Evolutionary conservation across 306 rosid genomes (phyloP).

Genomic region (Mimosa bimucronata): DNA sequence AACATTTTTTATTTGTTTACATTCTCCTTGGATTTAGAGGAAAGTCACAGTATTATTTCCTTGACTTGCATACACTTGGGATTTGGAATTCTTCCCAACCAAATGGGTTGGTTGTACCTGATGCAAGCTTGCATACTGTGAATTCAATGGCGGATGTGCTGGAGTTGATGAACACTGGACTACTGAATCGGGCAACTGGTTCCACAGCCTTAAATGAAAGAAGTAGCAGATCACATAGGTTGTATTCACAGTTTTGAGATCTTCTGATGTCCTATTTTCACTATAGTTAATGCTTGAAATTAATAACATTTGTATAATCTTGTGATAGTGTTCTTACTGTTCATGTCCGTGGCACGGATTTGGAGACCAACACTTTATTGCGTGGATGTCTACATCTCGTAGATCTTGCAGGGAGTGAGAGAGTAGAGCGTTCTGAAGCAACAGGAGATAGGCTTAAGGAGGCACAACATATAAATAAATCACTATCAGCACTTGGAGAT

Average conservation of each 20-base stretch:
- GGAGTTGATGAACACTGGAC: constrained; percentile 81
- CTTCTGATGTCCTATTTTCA: constrained; percentile 24
- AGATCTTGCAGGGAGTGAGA: constrained; percentile 99
- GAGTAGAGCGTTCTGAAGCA: constrained; percentile 97
- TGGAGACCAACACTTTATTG: constrained; percentile 73
- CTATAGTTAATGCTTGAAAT: constrained; percentile 5
- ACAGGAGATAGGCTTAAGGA: constrained; percentile 99
- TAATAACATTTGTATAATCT: constrained; percentile 34
- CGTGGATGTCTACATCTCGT: constrained; percentile 93
- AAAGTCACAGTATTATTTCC: constrained; percentile 48
- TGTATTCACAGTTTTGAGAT: constrained; percentile 27
- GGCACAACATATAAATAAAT: constrained; percentile 98
- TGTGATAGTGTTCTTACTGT: constrained; percentile 79
- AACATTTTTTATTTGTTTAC: constrained; percentile 13
- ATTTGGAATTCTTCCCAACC: constrained; percentile 96
- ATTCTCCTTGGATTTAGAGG: constrained; percentile 18
- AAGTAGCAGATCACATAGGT: constrained; percentile 99
- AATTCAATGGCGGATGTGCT: constrained; percentile 79
- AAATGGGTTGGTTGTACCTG: constrained; percentile 97
- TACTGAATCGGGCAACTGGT: constrained; percentile 82
- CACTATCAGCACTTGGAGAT: constrained; percentile 97
- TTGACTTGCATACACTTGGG: constrained; percentile 99
- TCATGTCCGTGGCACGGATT: constrained; percentile 93
- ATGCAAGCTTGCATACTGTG: constrained; percentile 93
- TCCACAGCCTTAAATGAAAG: constrained; percentile 96